Evolutionary conservation across 345 rosid species (phyloP), one percentile per base, ranked within the genome.

Genomic region (Corchorus capsularis): DNA sequence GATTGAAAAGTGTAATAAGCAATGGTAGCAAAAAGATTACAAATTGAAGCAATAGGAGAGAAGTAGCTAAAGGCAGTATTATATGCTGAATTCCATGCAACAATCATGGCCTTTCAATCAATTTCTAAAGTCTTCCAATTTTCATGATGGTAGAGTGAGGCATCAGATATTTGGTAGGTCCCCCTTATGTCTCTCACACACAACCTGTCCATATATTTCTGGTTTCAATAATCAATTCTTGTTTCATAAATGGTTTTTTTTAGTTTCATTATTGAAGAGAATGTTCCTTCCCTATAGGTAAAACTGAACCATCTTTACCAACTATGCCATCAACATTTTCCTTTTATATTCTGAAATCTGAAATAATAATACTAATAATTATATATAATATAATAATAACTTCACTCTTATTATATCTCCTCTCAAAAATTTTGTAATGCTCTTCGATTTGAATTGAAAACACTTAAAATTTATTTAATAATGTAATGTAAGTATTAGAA

Each of bases 21-120:
- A 82, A 79, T 69, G 66, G 35, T 63, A 69, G 56, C 7, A 46
- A 75, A 80, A 73, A 70, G 75, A 85, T 79, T 77, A 82, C 75
- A 86, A 78, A 16, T 77, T 54, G 79, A 87, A 82, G 88, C 87
- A 83, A 86, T 75, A 77, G 83, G 82, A 78, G 85, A 75, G 84
- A 62, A 62, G 78, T 63, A 81, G 80, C 63, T 73, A 73, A 69
- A 77, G 83, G 85, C 78, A 66, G 75, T 60, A 75, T 79, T 60
- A 75, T 79, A 71, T 60, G 83, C 86, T 85, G 96, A 94, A 89
- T 92, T 94, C 98, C 94, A 92, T 91, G 97, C 90, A 89, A 84
- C 73, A 87, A 94, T 94, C 85, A 94, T 94, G 86, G 90, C 93
- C 63, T 76, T 83, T 80, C 89, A 84, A 84, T 90, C 96, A 88